Percentiles rank a stretch among this genome's conserved stretches.
Conservation (phyloP, 2,329 filamentous ascomycete genomes). For the Microsporum ferrugineum region DNA sequence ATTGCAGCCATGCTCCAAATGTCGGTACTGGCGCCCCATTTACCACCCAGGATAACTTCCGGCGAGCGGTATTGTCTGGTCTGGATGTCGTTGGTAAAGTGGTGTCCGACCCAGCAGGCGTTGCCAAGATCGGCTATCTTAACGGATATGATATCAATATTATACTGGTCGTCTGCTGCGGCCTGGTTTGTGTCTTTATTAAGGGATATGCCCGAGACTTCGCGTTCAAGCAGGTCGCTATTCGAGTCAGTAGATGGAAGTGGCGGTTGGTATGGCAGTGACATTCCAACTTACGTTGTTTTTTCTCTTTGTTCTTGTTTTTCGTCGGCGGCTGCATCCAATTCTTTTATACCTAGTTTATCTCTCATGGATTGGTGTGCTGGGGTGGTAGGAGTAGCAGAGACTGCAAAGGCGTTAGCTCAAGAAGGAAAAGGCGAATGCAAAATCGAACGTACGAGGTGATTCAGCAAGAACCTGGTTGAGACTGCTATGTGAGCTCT, state of each 20-base stretch:
- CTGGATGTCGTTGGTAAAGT: slow-evolving; percentile 99
- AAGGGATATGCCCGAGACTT: slow-evolving; percentile 88
- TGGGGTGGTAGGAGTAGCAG: slow-evolving; percentile 42
- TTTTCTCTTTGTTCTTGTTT: slow-evolving; percentile 78
- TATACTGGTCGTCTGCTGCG: slow-evolving; percentile 43
- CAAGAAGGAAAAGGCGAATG: not conserved
- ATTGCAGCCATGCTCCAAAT: slow-evolving; percentile 99
- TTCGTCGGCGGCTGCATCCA: slow-evolving; percentile 45
- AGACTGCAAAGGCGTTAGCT: slow-evolving; percentile 20
- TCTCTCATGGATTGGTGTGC: slow-evolving; percentile 48
- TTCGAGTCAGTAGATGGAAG: not conserved
- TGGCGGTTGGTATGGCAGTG: no score
- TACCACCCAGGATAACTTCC: slow-evolving; percentile 89
- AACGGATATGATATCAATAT: slow-evolving; percentile 76
- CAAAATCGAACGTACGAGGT: slow-evolving; percentile 44
- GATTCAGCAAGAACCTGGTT: slow-evolving; percentile 70
- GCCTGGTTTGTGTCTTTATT: slow-evolving; percentile 64
- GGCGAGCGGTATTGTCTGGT: slow-evolving; percentile 94
- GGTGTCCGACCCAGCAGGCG: slow-evolving; percentile 96
- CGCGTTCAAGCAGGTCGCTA: slow-evolving; percentile 79
- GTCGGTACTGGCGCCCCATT: slow-evolving; percentile 99
- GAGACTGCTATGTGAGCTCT: slow-evolving; percentile 60
- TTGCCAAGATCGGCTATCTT: slow-evolving; percentile 98
- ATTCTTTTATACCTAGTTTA: slow-evolving; percentile 43
- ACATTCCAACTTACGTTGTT: slow-evolving; percentile 60